Evolutionary conservation across 2,329 filamentous ascomycete species (phyloP).

Genomic region (Orbilia quercus): DNA sequence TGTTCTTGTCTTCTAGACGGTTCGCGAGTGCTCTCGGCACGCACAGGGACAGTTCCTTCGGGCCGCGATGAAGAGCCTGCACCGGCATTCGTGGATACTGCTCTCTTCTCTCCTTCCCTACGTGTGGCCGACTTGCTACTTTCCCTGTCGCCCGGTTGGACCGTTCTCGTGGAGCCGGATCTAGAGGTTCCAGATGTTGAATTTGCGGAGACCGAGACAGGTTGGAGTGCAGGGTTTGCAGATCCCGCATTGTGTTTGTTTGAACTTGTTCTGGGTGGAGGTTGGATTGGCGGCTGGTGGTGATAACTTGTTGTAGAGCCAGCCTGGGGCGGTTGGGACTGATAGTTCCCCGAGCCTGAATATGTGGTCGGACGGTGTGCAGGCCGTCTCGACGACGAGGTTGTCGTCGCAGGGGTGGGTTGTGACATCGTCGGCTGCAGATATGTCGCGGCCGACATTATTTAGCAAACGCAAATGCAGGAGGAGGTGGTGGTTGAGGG

Average conservation of each 20-base stretch:
- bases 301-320: conserved; percentile 55
- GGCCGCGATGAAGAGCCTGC: conserved; percentile 39
- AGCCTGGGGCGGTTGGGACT: conserved; percentile 41
- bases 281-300: conserved; percentile 52
- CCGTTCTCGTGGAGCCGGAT: conserved; percentile 28
- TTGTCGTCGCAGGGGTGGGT: conserved; percentile 46
- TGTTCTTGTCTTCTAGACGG: conserved; percentile 45
- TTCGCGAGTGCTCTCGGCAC: conserved; percentile 53
- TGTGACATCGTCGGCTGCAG: conserved; percentile 55
- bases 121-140: conserved; percentile 40
- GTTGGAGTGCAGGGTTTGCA: conserved; percentile 25
- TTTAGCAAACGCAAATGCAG: conserved; percentile 14
- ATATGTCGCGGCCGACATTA: conserved; percentile 55
- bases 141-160: conserved; percentile 27
- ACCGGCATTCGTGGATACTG: conserved; percentile 40
- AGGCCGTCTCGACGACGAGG: conserved; percentile 50
- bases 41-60: conserved; percentile 47
- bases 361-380: conserved; percentile 52
- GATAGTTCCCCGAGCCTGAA: conserved; percentile 46
- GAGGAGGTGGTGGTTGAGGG: neutral
- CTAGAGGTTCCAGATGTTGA: conserved; percentile 30
- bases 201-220: conserved; percentile 48
- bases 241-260: conserved; percentile 38
- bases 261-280: conserved; percentile 50
- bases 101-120: conserved; percentile 48